Conservation (phyloP, 768 basidiomycete genomes). For the Crepidotus variabilis region DNA sequence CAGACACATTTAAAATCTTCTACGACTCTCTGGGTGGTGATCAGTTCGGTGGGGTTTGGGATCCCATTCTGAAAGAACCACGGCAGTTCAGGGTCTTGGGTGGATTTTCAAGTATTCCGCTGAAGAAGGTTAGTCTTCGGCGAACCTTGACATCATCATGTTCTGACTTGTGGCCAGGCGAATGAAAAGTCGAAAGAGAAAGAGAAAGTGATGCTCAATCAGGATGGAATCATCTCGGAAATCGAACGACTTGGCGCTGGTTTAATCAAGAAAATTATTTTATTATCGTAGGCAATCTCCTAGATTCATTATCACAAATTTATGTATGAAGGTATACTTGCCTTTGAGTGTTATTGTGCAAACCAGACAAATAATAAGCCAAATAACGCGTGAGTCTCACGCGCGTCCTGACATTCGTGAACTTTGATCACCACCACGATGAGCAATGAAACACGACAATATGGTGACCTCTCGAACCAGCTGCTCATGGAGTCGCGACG, state of each 20-base stretch:
- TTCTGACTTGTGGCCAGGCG: slow-evolving; percentile 21
- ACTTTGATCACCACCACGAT: slow-evolving; percentile 25
- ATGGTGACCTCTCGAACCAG: slow-evolving; percentile 83
- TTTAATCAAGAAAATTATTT: slow-evolving; percentile 49
- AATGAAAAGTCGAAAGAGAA: slow-evolving; percentile 50
- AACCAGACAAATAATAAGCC: background rate
- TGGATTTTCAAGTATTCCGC: slow-evolving; percentile 72
- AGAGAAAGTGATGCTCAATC: slow-evolving; percentile 63
- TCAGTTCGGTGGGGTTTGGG: slow-evolving; percentile 83
- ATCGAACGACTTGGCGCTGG: slow-evolving; percentile 73
- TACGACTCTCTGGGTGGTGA: slow-evolving; percentile 79
- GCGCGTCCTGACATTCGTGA: slow-evolving; percentile 7
- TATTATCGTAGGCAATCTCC: slow-evolving; percentile 6
- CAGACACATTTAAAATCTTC: slow-evolving; percentile 80
- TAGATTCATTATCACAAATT: too few species aligned
- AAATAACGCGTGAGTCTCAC: slow-evolving; percentile 21
- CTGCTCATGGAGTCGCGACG: slow-evolving; percentile 85
- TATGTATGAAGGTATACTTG: too few species aligned
- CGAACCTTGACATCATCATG: background rate
- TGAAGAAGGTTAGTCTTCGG: slow-evolving; percentile 30
- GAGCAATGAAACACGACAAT: slow-evolving; percentile 58
- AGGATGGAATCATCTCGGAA: slow-evolving; percentile 63
- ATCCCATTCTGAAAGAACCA: slow-evolving; percentile 59
- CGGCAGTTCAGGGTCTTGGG: slow-evolving; percentile 78
- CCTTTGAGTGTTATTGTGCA: too few species aligned